Evolutionary conservation across 805 yeast species (phyloP).

Genomic region (Hanseniaspora lachancei): DNA sequence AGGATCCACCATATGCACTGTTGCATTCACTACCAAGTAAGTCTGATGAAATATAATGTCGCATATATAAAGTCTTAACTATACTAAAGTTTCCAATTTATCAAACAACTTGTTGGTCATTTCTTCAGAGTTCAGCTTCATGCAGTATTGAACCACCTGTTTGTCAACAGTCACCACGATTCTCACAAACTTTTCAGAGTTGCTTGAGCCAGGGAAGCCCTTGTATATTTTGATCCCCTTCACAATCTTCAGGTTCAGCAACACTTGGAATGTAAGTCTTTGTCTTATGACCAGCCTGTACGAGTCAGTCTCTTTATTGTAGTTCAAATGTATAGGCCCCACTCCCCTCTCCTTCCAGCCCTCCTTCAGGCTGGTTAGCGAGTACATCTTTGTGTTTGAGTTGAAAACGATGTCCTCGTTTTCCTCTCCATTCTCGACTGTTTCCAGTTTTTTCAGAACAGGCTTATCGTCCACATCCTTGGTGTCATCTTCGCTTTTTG

Average conservation of each 20-base stretch:
- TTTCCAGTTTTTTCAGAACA: conserved; percentile 25
- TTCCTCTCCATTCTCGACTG: conserved; percentile 80
- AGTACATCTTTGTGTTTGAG: conserved; percentile 68
- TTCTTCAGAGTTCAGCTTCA: conserved; percentile 54
- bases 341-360: conserved; percentile 97
- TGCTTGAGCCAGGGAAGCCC: conserved; percentile 78
- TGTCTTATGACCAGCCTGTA: conserved; percentile 82
- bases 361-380: conserved; percentile 45
- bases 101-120: conserved; percentile 48
- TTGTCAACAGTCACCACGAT: conserved; percentile 50
- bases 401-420: conserved; percentile 56
- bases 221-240: conserved; percentile 48
- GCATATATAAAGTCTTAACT: conserved; percentile 11
- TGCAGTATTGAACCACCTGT: conserved; percentile 69
- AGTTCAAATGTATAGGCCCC: conserved; percentile 74
- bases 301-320: conserved; percentile 28
- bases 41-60: background rate
- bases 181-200: conserved; percentile 73
- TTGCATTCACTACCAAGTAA: conserved; percentile 47
- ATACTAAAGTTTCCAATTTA: conserved; percentile 28
- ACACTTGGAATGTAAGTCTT: conserved; percentile 68
- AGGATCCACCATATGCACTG: conserved; percentile 78
- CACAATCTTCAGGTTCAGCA: conserved; percentile 60
- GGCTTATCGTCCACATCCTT: conserved; percentile 14
- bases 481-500: conserved; percentile 15